Evolutionary conservation across 1,284 basidiomycete genomes (phyloP).

Genomic region (Stygiomarasmius scandens): DNA sequence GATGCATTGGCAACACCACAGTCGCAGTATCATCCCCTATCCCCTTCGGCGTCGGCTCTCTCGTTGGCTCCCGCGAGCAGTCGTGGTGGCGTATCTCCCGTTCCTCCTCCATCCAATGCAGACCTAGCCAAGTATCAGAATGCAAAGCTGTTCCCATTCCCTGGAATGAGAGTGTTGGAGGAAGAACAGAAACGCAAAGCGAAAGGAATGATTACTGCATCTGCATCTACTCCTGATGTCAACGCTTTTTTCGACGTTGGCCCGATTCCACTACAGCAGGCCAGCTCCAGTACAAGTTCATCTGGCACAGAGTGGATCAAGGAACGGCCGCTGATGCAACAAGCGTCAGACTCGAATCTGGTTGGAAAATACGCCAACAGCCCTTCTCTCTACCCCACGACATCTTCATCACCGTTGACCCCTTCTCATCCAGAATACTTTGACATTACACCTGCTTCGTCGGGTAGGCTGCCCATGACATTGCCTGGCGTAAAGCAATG

Average conservation of each 20-base stretch:
- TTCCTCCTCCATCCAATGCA: conserved; percentile 66
- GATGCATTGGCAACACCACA: conserved; percentile 41
- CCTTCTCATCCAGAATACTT: conserved; percentile 55
- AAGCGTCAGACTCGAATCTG: conserved; percentile 65
- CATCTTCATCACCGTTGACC: conserved; percentile 50
- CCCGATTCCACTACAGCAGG: conserved; percentile 4
- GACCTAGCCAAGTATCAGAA: conserved; percentile 66
- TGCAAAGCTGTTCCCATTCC: conserved; percentile 87
- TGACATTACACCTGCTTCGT: conserved; percentile 40
- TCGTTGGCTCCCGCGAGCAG: conserved; percentile 58
- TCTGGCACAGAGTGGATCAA: conserved; percentile 33
- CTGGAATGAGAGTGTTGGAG: conserved; percentile 77
- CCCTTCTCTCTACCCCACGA: conserved; percentile 43
- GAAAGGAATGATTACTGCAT: conserved; percentile 50
- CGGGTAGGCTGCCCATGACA: conserved; percentile 66
- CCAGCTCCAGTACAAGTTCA: background rate
- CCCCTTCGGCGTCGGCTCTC: conserved; percentile 64
- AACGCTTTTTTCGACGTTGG: conserved; percentile 42
- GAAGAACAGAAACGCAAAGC: conserved; percentile 68
- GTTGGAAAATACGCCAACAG: conserved; percentile 52
- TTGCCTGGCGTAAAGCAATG: conserved; percentile 77
- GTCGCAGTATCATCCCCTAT: conserved; percentile 51
- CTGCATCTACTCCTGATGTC: conserved; percentile 66
- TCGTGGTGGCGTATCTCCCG: conserved; percentile 60
- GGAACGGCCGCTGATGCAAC: conserved; percentile 67